Evolutionary conservation across 441 rosid species (phyloP).

Genomic region (Gossypium aridum): DNA sequence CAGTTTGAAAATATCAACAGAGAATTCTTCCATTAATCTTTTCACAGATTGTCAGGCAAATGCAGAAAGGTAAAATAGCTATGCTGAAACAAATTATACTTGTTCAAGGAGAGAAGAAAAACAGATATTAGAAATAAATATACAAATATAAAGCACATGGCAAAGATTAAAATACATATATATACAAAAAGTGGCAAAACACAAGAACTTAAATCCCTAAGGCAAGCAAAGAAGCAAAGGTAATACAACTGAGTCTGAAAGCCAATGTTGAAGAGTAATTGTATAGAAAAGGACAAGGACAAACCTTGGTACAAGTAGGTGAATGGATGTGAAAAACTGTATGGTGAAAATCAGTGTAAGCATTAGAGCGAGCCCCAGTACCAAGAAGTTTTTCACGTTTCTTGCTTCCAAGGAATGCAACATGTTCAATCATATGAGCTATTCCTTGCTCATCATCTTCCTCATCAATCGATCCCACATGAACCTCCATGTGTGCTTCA

Average conservation of each 20-base stretch:
- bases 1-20: neutral
- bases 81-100: slow-evolving; percentile 5
- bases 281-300: slow-evolving; percentile 9
- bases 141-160: slow-evolving; percentile 4
- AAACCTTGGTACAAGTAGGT: slow-evolving; percentile 82
- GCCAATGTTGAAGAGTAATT: slow-evolving; percentile 11
- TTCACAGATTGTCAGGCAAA: slow-evolving; percentile 12
- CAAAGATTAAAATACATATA: neutral
- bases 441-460: slow-evolving; percentile 99
- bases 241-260: neutral
- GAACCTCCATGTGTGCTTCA: slow-evolving; percentile 99
- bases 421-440: slow-evolving; percentile 99
- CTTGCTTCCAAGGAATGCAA: slow-evolving; percentile 98
- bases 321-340: slow-evolving; percentile 99
- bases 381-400: slow-evolving; percentile 98
- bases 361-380: slow-evolving; percentile 97
- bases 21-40: neutral
- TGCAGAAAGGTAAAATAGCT: slow-evolving; percentile 7
- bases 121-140: neutral
- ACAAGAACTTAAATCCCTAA: slow-evolving; percentile 5
- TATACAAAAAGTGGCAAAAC: neutral
- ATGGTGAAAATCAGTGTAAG: slow-evolving; percentile 99
- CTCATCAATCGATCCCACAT: slow-evolving; percentile 96
- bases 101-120: neutral
- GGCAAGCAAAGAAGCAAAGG: slow-evolving; percentile 6